Base-by-base conservation (phyloP, 805 yeast species). In the Teunomyces stri region DNA sequence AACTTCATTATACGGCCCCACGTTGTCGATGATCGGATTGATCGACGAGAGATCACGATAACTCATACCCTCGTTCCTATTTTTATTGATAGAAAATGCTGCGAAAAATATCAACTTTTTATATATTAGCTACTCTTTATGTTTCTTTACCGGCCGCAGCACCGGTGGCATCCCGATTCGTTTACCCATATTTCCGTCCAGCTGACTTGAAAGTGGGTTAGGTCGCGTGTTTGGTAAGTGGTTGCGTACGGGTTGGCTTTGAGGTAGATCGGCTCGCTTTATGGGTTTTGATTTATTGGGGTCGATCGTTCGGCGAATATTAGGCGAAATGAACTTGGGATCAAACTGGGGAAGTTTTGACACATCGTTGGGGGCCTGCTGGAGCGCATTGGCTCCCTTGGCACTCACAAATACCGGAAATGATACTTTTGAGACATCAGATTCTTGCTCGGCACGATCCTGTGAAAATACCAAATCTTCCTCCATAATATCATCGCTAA, bases 201-300 rank as follows among this genome's bases (percentile, higher is more conserved):
- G 21, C 22, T 27, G 21, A 16, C 37, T 22, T 15, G 36, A 41
- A 4, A 43, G 48, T 3, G 48, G 48, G 12, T 41, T 40, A 18
- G 35, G 18, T 13, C 35, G 25, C 10, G 31, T 20, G 16, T 3
- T 34, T 25, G 34, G 25, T 36, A 28, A 16, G 7, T 30, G 28
- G 28, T 38, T 20, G 9, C 39, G 27, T 16, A 12, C 39, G n/a
- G 39, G 22, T 25, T 12, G 45, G 12, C 30, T 28, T 20, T 10
- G 31, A 3, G 13, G 39, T 13, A 42, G n/a, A n/a, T 48, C 53
- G 12, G 60, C 43, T 27, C 82, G 66, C 48, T 78, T 79, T 2
- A 86, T 70, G 2, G 87, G 90, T 3, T 81, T 78, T 0, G 91
- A 85, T 48, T 78, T 82, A 1, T 76, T 73, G 40, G 85, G 92